Conservation (phyloP, 176 grass and related monocot species). For the Zoysia japonica region DNA sequence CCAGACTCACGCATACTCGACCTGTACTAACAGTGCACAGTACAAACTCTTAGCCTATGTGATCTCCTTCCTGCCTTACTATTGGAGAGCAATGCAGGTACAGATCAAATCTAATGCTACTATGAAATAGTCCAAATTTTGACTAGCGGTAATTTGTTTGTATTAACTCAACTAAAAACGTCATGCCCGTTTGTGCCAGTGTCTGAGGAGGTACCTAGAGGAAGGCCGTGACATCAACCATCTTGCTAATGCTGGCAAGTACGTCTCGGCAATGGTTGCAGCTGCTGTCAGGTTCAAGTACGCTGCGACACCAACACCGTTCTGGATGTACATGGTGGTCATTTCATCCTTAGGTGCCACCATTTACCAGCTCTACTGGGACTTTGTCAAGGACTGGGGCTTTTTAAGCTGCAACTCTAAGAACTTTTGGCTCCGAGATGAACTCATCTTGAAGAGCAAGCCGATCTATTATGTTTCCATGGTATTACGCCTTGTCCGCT, state of each 20-base stretch:
- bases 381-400: conserved; percentile 95
- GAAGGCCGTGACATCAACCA: conserved; percentile 81
- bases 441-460: conserved; percentile 87
- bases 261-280: conserved; percentile 87
- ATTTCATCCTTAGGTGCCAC: conserved; percentile 70
- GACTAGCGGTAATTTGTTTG: not conserved
- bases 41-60: conserved; percentile 78
- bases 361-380: conserved; percentile 93
- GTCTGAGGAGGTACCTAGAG: conserved; percentile 88
- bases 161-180: conserved; percentile 24
- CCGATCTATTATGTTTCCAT: conserved; percentile 75
- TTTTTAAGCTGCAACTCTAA: conserved; percentile 58
- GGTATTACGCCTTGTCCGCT: conserved; percentile 37
- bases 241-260: conserved; percentile 84
- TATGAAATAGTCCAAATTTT: not conserved
- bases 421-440: conserved; percentile 67
- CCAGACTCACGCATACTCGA: conserved; percentile 53
- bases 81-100: conserved; percentile 99
- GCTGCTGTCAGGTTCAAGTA: conserved; percentile 77
- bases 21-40: conserved; percentile 57
- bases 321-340: conserved; percentile 63
- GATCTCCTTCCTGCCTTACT: conserved; percentile 94
- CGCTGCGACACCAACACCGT: conserved; percentile 51
- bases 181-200: conserved; percentile 29
- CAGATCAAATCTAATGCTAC: not conserved